Evolutionary conservation across 1,284 basidiomycete genomes (phyloP).

Genomic region (Rhodotorula sp.): DNA sequence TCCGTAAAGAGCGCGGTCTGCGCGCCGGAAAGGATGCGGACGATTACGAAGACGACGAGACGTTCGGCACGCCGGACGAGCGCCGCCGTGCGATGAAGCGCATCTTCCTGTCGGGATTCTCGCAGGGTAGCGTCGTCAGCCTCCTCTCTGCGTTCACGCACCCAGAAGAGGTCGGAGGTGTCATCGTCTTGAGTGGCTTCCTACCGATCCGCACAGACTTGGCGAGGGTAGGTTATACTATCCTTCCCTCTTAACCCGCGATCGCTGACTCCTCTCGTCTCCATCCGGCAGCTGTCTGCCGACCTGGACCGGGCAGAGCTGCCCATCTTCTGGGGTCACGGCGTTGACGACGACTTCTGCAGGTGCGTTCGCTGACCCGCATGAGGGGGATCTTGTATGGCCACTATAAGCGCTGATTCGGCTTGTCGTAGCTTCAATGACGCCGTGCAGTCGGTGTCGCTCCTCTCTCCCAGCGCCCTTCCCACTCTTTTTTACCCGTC

Average conservation of each 20-base stretch:
- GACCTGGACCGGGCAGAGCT: conserved; percentile 20
- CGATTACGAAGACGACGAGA: not conserved
- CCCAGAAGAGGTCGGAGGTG: conserved; percentile 16
- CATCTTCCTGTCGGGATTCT: conserved; percentile 35
- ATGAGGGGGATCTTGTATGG: not conserved
- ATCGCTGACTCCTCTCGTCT: not conserved
- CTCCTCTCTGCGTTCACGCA: conserved; percentile 21
- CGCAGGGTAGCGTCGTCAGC: conserved; percentile 27
- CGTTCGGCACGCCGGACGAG: conserved; percentile 30
- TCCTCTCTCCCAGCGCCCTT: conserved; percentile 11
- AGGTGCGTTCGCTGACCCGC: conserved; percentile 1
- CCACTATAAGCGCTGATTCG: too few species aligned
- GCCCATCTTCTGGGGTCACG: conserved; percentile 36
- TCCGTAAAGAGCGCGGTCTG: conserved; percentile 13
- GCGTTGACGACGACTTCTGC: conserved; percentile 22
- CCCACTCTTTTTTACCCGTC: not conserved
- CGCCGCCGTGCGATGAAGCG: conserved; percentile 24
- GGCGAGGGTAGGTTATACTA: conserved; percentile 11
- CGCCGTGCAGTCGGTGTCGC: conserved; percentile 15
- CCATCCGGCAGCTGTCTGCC: conserved; percentile 10
- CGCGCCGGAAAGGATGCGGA: not conserved
- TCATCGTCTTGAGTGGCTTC: conserved; percentile 26
- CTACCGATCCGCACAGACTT: conserved; percentile 27
- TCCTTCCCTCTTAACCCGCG: not conserved
- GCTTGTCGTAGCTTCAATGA: conserved; percentile 15